Conservation (phyloP, 2,329 filamentous ascomycete genomes). For the Scedosporium apiospermum region DNA sequence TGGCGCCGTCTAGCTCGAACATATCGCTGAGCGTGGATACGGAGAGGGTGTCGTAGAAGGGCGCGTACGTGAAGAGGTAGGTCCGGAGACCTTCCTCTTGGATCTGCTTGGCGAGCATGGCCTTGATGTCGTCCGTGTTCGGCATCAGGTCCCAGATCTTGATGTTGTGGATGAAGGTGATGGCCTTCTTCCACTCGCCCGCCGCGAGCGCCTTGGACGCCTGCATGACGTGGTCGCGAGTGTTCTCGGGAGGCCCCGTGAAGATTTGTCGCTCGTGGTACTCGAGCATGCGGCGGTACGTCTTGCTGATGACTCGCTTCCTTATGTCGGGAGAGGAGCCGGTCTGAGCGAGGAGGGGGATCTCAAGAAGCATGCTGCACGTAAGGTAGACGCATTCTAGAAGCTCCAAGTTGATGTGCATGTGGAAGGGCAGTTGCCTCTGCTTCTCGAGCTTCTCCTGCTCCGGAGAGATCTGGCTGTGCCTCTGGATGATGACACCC, state of each 20-base stretch:
- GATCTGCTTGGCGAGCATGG: conserved; percentile 95
- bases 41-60: conserved; percentile 95
- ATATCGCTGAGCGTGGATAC: conserved; percentile 77
- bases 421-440: conserved; percentile 97
- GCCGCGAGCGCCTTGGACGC: conserved; percentile 93
- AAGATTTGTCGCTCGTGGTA: conserved; percentile 99
- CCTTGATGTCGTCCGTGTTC: conserved; percentile 85
- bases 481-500: conserved; percentile 96
- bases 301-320: conserved; percentile 98
- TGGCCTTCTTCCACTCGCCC: conserved; percentile 97
- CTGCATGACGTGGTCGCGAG: conserved; percentile 98
- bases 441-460: conserved; percentile 96
- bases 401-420: conserved; percentile 99
- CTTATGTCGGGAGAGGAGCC: conserved; percentile 94
- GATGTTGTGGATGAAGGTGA: conserved; percentile 88
- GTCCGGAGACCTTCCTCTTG: conserved; percentile 97
- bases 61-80: conserved; percentile 98
- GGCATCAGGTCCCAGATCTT: conserved; percentile 99
- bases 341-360: conserved; percentile 90
- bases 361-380: conserved; percentile 98
- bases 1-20: conserved; percentile 88
- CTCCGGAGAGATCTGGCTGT: conserved; percentile 90
- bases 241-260: conserved; percentile 96
- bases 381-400: conserved; percentile 98
- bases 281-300: conserved; percentile 96